Percentiles rank a stretch among this genome's conserved stretches.
Conservation (phyloP, 2,329 filamentous ascomycete species). For the Colletotrichum australisinense region DNA sequence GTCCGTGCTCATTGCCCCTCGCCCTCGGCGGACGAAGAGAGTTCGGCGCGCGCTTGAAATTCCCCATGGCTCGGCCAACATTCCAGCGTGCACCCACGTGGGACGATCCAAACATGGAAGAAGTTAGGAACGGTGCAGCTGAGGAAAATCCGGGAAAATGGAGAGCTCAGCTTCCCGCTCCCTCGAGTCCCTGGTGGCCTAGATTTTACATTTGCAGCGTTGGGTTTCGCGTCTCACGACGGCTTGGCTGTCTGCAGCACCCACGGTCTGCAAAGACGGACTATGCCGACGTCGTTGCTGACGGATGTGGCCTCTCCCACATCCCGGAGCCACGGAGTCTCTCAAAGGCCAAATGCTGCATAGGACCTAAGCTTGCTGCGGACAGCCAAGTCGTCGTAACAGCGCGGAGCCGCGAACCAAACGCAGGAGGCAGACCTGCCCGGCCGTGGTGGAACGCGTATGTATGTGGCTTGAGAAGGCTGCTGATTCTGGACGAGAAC, state of each 20-base stretch:
- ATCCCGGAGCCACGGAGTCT: no score
- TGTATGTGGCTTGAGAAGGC: background rate
- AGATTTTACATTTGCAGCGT: background rate
- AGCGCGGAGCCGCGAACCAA: background rate
- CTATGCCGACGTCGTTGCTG: no score
- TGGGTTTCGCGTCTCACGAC: no score
- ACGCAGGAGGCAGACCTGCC: background rate
- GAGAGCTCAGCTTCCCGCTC: background rate
- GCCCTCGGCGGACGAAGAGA: background rate
- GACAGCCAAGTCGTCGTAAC: background rate
- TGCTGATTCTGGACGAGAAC: background rate
- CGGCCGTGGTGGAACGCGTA: background rate
- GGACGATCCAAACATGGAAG: background rate
- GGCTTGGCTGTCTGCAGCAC: no score
- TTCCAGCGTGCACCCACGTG: slow-evolving; percentile 2
- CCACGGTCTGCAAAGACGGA: no score
- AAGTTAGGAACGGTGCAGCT: background rate
- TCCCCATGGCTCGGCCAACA: background rate
- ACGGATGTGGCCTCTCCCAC: no score
- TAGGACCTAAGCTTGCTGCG: background rate
- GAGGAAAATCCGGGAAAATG: background rate
- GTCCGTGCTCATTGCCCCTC: background rate
- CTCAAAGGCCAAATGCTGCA: no score
- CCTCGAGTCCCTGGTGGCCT: background rate
- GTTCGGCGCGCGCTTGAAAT: background rate